Conservation (phyloP, 208 protist genomes). For the Crithidia acanthocephali region DNA sequence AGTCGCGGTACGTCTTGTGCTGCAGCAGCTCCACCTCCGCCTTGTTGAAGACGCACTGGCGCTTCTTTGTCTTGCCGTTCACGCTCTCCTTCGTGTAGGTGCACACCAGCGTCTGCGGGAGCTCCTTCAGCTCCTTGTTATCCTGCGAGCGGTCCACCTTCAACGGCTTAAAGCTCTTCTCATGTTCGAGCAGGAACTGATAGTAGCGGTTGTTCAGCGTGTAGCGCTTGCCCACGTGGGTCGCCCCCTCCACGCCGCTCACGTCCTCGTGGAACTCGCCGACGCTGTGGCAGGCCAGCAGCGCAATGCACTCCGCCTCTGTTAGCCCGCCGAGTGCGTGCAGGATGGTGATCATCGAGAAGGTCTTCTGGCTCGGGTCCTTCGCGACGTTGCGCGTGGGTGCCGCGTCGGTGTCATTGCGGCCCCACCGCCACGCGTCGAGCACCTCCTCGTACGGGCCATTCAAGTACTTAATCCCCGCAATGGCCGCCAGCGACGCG, state of each 20-base stretch:
- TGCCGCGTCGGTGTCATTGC: slow-evolving; percentile 78
- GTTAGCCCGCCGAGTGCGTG: slow-evolving; percentile 65
- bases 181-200: slow-evolving; percentile 71
- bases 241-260: slow-evolving; percentile 70
- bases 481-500: slow-evolving; percentile 69
- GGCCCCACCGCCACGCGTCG: slow-evolving; percentile 72
- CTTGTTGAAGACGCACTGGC: slow-evolving; percentile 67
- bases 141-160: slow-evolving; percentile 71
- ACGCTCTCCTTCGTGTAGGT: slow-evolving; percentile 46
- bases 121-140: slow-evolving; percentile 62
- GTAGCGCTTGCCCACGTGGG: slow-evolving; percentile 75
- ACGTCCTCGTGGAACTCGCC: slow-evolving; percentile 89
- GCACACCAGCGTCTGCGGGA: slow-evolving; percentile 66
- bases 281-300: slow-evolving; percentile 87
- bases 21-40: slow-evolving; percentile 70
- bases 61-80: slow-evolving; percentile 20
- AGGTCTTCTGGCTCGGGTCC: slow-evolving; percentile 33
- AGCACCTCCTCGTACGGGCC: slow-evolving; percentile 66
- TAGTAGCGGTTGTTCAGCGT: slow-evolving; percentile 82
- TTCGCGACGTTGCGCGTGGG: slow-evolving; percentile 50
- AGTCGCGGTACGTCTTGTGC: slow-evolving; percentile 54
- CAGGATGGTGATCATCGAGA: slow-evolving; percentile 61
- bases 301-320: slow-evolving; percentile 80
- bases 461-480: slow-evolving; percentile 70
- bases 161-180: slow-evolving; percentile 58